Conservation (phyloP, 2,329 filamentous ascomycete species). For the Rosellinia necatrix region DNA sequence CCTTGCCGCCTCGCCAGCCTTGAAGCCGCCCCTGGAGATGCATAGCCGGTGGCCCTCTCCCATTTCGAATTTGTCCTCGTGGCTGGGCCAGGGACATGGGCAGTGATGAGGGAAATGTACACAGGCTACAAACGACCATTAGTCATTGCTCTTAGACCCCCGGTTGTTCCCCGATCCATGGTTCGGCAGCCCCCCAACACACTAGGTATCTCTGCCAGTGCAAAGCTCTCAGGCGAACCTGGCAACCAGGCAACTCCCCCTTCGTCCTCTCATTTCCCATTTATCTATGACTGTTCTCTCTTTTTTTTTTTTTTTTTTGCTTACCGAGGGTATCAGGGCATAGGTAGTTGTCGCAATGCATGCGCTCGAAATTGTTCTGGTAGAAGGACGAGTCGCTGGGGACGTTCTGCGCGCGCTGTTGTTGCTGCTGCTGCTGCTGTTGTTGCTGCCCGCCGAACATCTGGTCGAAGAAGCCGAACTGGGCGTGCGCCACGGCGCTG, state of each 20-base stretch:
- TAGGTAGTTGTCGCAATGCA: slow-evolving; percentile 90
- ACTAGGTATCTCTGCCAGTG: too few species aligned
- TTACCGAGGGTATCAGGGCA: slow-evolving; percentile 82
- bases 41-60: slow-evolving; percentile 75
- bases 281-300: background rate
- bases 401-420: slow-evolving; percentile 75
- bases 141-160: background rate
- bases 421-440: slow-evolving; percentile 57
- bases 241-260: too few species aligned
- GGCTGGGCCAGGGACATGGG: slow-evolving; percentile 79
- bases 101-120: slow-evolving; percentile 97
- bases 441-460: slow-evolving; percentile 76
- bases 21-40: slow-evolving; percentile 75
- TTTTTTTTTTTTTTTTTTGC: background rate
- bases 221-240: too few species aligned
- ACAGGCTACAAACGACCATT: slow-evolving; percentile 61
- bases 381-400: slow-evolving; percentile 85
- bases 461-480: slow-evolving; percentile 98
- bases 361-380: slow-evolving; percentile 52
- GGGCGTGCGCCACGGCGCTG: slow-evolving; percentile 63
- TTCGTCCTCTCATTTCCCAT: background rate
- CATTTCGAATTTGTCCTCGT: slow-evolving; percentile 79
- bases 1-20: slow-evolving; percentile 69
- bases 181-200: too few species aligned
- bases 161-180: too few species aligned